Evolutionary conservation across 2,329 filamentous ascomycete genomes (phyloP).

Genomic region (Cordyceps farinosa): DNA sequence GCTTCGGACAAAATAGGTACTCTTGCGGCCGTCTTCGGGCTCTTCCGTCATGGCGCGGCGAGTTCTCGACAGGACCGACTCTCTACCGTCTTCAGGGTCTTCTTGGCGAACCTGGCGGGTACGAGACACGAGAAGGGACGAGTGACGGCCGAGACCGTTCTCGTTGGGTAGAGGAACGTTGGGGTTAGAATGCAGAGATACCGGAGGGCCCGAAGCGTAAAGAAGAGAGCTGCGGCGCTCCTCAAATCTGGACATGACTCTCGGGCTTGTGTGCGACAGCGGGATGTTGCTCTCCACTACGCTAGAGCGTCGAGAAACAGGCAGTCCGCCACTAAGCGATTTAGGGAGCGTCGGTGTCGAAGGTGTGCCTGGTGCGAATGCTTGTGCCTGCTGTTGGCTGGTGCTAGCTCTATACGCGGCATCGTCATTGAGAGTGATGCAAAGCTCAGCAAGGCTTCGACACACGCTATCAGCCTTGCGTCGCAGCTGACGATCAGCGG

Average conservation of each 20-base stretch:
- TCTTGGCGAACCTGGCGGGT: constrained; percentile 45
- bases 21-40: constrained; percentile 43
- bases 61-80: constrained; percentile 31
- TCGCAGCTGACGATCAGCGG: constrained; percentile 79
- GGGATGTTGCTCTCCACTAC: constrained; percentile 38
- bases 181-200: constrained; percentile 40
- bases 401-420: constrained; percentile 30
- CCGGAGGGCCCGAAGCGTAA: constrained; percentile 41
- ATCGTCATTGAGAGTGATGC: constrained; percentile 73
- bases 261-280: constrained; percentile 42
- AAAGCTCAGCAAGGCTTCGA: constrained; percentile 87
- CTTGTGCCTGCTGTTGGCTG: constrained; percentile 8
- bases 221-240: constrained; percentile 50
- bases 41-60: constrained; percentile 47
- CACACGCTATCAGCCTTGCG: constrained; percentile 92
- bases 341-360: constrained; percentile 46
- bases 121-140: constrained; percentile 46
- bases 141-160: constrained; percentile 41
- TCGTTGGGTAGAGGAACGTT: constrained; percentile 40
- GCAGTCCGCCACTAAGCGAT: constrained; percentile 34
- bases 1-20: constrained; percentile 42
- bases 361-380: constrained; percentile 21
- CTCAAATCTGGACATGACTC: constrained; percentile 49
- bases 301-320: constrained; percentile 41
- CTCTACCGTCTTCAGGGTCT: constrained; percentile 43